Percentiles rank a stretch among this genome's conserved stretches.
Evolutionary conservation across 441 rosid genomes (phyloP).

Genomic region (Gossypium gossypioides): DNA sequence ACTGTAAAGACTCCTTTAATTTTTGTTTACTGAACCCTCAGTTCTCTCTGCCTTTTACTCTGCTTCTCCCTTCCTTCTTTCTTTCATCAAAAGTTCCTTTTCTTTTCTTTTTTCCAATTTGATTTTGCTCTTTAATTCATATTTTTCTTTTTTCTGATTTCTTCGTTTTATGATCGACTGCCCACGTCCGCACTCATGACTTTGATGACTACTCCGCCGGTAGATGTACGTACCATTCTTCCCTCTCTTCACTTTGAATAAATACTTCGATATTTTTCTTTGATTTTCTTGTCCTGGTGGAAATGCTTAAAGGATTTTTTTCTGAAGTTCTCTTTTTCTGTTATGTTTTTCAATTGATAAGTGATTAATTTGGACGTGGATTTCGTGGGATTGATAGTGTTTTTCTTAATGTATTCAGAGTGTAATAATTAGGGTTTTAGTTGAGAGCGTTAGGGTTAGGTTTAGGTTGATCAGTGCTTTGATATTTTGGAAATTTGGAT

Average conservation of each 20-base stretch:
- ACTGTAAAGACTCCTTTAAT: neutral
- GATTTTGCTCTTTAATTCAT: neutral
- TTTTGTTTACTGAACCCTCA: neutral
- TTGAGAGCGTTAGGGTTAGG: slow-evolving; percentile 16
- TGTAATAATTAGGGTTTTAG: slow-evolving; percentile 42
- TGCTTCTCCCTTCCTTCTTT: neutral
- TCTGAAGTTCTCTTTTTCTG: slow-evolving; percentile 17
- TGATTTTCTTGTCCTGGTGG: neutral
- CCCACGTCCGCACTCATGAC: slow-evolving; percentile 43
- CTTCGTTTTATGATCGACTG: slow-evolving; percentile 34
- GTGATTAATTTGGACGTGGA: slow-evolving; percentile 15
- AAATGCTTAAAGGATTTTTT: neutral
- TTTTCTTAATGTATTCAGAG: neutral
- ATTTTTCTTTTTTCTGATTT: neutral
- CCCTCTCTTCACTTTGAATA: neutral
- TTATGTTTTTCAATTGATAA: neutral
- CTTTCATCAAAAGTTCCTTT: neutral
- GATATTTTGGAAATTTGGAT: slow-evolving; percentile 21
- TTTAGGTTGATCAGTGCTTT: slow-evolving; percentile 22
- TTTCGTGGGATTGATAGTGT: slow-evolving; percentile 7
- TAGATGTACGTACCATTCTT: slow-evolving; percentile 49
- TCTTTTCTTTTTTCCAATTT: neutral
- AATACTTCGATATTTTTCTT: slow-evolving; percentile 3
- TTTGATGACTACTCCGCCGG: slow-evolving; percentile 71
- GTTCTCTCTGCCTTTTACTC: neutral